These are phyloP conservation scores for Ceratobasidium sp. DNA, from an alignment of 1,284 basidiomycete species.

Conservation along the genomic window DNA sequence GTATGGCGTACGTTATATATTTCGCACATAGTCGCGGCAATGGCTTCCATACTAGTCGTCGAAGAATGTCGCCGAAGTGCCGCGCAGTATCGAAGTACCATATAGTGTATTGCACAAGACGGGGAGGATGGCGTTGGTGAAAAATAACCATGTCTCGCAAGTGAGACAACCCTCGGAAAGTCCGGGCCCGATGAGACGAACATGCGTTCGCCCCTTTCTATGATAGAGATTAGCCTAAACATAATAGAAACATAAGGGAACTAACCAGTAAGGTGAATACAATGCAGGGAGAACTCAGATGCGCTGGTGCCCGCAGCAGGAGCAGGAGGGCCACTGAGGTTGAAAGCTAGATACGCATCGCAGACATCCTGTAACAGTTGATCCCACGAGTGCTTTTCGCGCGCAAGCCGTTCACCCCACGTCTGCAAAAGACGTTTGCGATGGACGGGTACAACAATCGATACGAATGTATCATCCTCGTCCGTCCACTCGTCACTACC, in stretches of 20 bases:
- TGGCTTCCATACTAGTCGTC: neutral
- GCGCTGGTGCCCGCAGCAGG: neutral
- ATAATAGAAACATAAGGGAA: neutral
- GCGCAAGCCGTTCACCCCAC: conserved; percentile 14
- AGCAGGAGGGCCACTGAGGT: neutral
- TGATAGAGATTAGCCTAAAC: neutral
- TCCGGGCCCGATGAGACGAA: neutral
- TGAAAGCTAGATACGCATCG: neutral
- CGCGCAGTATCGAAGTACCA: neutral
- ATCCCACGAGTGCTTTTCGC: conserved; percentile 17
- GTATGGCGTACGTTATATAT: conserved; percentile 1
- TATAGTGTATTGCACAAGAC: conserved; percentile 11
- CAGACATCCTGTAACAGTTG: neutral
- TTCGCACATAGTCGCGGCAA: conserved; percentile 8
- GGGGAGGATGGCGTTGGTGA: conserved; percentile 9
- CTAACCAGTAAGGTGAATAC: conserved; percentile 12
- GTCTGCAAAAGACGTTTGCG: neutral
- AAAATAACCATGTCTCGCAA: conserved; percentile 5
- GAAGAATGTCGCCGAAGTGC: conserved; percentile 10
- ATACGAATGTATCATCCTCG: neutral
- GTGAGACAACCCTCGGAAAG: neutral
- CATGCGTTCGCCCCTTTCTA: neutral
- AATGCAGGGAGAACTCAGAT: neutral
- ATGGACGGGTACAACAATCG: neutral
- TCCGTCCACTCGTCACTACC: neutral